Base-by-base conservation (phyloP, 1,139 yeast genomes). In the Pneumocystis wakefieldiae region DNA sequence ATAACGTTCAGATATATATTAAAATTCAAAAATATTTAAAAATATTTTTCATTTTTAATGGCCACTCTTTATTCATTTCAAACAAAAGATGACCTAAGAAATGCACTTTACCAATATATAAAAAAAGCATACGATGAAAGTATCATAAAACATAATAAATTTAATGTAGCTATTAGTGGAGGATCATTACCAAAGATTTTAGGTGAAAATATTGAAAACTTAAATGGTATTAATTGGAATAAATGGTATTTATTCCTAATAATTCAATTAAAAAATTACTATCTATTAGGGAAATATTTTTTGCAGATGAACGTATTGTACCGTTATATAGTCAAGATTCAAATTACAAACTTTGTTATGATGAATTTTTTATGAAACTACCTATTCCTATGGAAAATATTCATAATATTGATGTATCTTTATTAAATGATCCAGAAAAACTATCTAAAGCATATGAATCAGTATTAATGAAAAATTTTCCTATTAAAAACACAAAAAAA, bases 241-340 rank as follows among this genome's bases (percentile, higher is more conserved):
- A 86, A 85, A 72, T 92, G 98, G 98, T 71, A 62, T 55, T 69
- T 66, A 36, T 29, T 19, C 10, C 1, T n/a, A n/a, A n/a, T 29
- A 19, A 41, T 19, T 63, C 15, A 28, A 17, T 59, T 17, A 10
- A 29, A 59, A 39, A 41, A 35, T 35, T 32, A 28, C 19, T 36
- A 24, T 19, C 7, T 24, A 55, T 38, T 57, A 71, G 73, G 73
- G 96, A 92, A 72, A 83, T 92, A 65, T 92, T 88, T 75, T 91
- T 92, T 77, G 96, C 97, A 28, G 98, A 92, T 75, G 98, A 92
- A 77, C 83, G 98, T 74, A 78, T 92, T 67, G 98, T 92, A 60
- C 95, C 96, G 61, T 87, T 90, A 70, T 85, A 81, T 64, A 84
- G 87, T 59, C 81, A 82, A 2, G 95, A 90, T 72, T 86, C 95